A percentile compares a stretch with the other conserved stretches of the same genome.
Evolutionary conservation across 2,329 filamentous ascomycete species (phyloP).

Genomic region (Gnomoniopsis smithogilvyi): DNA sequence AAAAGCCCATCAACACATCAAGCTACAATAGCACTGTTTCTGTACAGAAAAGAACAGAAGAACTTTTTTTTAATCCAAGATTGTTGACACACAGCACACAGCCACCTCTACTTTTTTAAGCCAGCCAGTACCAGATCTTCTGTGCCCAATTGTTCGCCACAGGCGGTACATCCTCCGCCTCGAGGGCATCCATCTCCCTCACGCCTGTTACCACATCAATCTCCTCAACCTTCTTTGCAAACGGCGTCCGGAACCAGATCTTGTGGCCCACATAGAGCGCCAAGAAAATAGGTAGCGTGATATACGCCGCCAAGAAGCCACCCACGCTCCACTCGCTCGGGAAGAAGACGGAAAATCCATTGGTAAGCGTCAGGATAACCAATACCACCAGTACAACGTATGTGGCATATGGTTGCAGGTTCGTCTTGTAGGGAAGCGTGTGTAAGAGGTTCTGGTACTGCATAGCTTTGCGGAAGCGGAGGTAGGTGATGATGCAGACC

Average conservation of each 20-base stretch:
- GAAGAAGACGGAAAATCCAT: constrained; percentile 74
- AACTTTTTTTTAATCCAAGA: not conserved
- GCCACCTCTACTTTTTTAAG: constrained; percentile 26
- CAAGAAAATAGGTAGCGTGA: constrained; percentile 61
- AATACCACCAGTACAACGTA: constrained; percentile 58
- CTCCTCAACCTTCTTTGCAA: constrained; percentile 39
- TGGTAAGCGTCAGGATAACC: constrained; percentile 63
- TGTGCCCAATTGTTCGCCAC: constrained; percentile 49
- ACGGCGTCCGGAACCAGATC: constrained; percentile 41
- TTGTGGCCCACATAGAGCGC: constrained; percentile 62
- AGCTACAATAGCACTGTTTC: no score
- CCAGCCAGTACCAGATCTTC: constrained; percentile 56
- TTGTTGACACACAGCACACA: no score
- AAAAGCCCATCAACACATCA: no score
- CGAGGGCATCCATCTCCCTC: constrained; percentile 60
- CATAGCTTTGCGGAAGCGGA: constrained; percentile 59
- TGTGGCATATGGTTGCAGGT: constrained; percentile 60
- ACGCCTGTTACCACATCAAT: constrained; percentile 57
- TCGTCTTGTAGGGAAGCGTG: constrained; percentile 49
- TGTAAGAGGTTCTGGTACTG: constrained; percentile 46
- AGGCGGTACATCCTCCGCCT: constrained; percentile 42
- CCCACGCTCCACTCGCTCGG: constrained; percentile 58
- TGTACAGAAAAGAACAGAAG: not conserved
- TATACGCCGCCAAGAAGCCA: constrained; percentile 63
- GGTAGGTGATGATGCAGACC: constrained; percentile 54